phyloP scores from a whole-genome alignment of 2,329 filamentous ascomycete species.

The Westerdykella ornata region DNA sequence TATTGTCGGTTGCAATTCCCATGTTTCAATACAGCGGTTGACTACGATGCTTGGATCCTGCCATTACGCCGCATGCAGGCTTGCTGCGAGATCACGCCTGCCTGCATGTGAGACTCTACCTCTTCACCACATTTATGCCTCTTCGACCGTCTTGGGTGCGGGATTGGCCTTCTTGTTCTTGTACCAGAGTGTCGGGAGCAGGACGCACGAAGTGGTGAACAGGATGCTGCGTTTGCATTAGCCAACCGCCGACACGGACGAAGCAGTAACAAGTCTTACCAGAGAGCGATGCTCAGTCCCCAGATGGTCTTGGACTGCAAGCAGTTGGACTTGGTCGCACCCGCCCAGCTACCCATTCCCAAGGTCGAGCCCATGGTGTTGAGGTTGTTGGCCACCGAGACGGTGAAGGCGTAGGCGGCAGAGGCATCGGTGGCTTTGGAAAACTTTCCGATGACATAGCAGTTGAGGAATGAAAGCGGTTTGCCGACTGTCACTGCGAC shows the following conservation, averaged over 20 bases:
- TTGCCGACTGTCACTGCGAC: constrained; percentile 71
- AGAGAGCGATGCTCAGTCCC: constrained; percentile 76
- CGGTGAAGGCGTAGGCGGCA: constrained; percentile 50
- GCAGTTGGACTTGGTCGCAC: constrained; percentile 61
- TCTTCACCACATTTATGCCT: not conserved
- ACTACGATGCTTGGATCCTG: too few species aligned
- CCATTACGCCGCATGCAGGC: not conserved
- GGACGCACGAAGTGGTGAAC: constrained; percentile 41
- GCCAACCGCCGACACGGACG: not conserved
- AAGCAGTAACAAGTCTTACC: constrained; percentile 39
- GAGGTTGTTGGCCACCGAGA: constrained; percentile 48
- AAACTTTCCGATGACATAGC: constrained; percentile 49
- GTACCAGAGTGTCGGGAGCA: constrained; percentile 45
- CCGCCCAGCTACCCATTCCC: constrained; percentile 51
- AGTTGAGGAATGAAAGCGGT: constrained; percentile 72
- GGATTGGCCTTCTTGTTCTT: constrained; percentile 44
- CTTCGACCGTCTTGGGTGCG: constrained; percentile 32
- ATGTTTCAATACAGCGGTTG: not conserved
- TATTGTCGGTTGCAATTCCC: not conserved
- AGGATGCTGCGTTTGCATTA: constrained; percentile 35
- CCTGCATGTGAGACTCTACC: not conserved
- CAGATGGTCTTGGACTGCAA: constrained; percentile 80
- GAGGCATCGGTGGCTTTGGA: constrained; percentile 40
- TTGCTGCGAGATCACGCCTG: not conserved
- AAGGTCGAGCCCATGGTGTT: constrained; percentile 46